Evolutionary conservation across 2,329 filamentous ascomycete genomes (phyloP), one percentile per base, ranked within the genome.

Genomic region (Ploettnerulaceae sp.): DNA sequence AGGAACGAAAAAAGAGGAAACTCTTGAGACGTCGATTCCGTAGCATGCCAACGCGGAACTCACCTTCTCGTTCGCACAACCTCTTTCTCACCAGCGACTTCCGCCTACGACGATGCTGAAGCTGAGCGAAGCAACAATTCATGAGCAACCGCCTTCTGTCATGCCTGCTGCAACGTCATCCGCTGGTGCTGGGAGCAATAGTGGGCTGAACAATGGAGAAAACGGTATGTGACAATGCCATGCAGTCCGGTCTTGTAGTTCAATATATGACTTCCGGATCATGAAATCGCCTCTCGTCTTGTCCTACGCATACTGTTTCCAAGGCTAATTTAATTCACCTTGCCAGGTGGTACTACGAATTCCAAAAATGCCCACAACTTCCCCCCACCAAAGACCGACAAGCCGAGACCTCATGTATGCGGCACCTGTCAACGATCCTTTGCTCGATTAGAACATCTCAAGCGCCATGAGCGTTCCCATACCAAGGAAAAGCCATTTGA

Each of bases 401-500:
- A 97, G 72, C 93, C 93, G 47, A 81, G 91, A 55, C 93, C 93
- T 55, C 93, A 98, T 69, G 83, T 95, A 51, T 98, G 93, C 71
- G 81, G 75, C 31, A 97, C 90, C 37, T 98, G 93, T 67, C 80
- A 83, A 61, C 83, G 93, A 56, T 95, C 88, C 24, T 98, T 98
- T 67, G 93, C 93, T 48, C 83, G 93, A 51, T 72, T 98, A 59
- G 93, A 98, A 70, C 93, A 98, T 67, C 72, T 98, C 57, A 98
- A 98, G 72, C 85, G 93, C 51, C 93, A 98, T 68, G 93, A 97
- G 70, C 81, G 93, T 53, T 95, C 89, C n/a, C 90, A 96, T 66
- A 96, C 90, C 34, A 96, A 98, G 45, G 63, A 98, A 71, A 98
- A 98, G 73, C 93, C 93, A 1, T 98, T 98, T 61, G 89, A 96